These are phyloP conservation scores for Aspergillus neoniger DNA, from an alignment of 2,329 filamentous ascomycete genomes.

Conservation along the genomic window DNA sequence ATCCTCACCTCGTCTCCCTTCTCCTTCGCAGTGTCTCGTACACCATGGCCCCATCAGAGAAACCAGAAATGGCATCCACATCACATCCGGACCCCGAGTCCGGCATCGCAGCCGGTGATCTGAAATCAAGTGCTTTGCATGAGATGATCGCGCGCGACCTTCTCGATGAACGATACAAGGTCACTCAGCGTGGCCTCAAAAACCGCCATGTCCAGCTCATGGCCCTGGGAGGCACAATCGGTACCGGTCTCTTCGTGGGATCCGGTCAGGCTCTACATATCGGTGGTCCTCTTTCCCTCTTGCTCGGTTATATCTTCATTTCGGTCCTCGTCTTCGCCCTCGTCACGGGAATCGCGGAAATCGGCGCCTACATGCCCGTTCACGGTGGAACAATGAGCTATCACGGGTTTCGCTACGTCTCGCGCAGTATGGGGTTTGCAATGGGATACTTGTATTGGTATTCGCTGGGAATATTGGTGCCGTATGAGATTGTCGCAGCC, in stretches of 20 bases:
- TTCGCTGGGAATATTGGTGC: conserved; percentile 49
- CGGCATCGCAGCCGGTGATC: conserved; percentile 8
- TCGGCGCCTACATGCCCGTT: conserved; percentile 47
- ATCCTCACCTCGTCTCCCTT: background rate
- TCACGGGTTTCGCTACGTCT: conserved; percentile 47
- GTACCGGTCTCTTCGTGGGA: conserved; percentile 58
- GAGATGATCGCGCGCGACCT: conserved; percentile 43
- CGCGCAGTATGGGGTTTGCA: conserved; percentile 45
- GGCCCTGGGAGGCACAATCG: conserved; percentile 61
- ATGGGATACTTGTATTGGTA: conserved; percentile 53
- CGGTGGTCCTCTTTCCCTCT: conserved; percentile 54
- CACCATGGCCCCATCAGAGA: conserved; percentile 13
- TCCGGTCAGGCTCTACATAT: conserved; percentile 55
- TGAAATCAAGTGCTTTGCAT: conserved; percentile 29
- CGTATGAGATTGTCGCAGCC: conserved; percentile 65
- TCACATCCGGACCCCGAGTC: conserved; percentile 10
- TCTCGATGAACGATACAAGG: conserved; percentile 43
- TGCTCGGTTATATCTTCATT: conserved; percentile 56
- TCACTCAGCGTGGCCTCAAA: conserved; percentile 45
- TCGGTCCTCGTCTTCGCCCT: conserved; percentile 50
- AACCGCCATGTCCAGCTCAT: conserved; percentile 48
- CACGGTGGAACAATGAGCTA: conserved; percentile 49
- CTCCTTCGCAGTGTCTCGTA: background rate
- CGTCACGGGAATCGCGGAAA: conserved; percentile 49
- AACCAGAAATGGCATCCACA: conserved; percentile 7